These are phyloP conservation scores for Botrytis cinerea DNA, from an alignment of 2,329 filamentous ascomycete species.

Conservation along the genomic window DNA sequence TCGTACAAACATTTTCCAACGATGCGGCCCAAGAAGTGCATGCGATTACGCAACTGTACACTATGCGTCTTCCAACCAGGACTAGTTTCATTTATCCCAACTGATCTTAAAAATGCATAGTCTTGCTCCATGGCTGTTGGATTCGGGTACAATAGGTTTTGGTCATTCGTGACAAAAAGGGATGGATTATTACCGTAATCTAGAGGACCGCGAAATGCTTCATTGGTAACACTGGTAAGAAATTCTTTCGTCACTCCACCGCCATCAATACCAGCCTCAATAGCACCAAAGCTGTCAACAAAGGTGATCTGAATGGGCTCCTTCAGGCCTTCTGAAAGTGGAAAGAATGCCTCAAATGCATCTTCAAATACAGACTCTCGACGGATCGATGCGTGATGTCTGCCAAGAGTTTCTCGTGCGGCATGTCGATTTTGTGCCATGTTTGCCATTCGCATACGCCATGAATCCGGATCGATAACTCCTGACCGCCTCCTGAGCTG, in stretches of 20 bases:
- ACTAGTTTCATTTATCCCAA: constrained; percentile 54
- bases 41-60: constrained; percentile 66
- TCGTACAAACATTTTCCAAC: constrained; percentile 98
- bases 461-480: constrained; percentile 69
- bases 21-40: constrained; percentile 89
- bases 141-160: constrained; percentile 87
- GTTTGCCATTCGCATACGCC: constrained; percentile 60
- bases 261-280: constrained; percentile 93
- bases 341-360: constrained; percentile 80
- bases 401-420: constrained; percentile 48
- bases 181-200: constrained; percentile 50
- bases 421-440: constrained; percentile 28
- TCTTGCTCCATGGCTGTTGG: constrained; percentile 73
- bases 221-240: constrained; percentile 80
- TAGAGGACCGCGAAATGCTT: constrained; percentile 65
- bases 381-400: constrained; percentile 77
- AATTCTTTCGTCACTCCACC: constrained; percentile 98
- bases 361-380: constrained; percentile 81
- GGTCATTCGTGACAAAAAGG: constrained; percentile 81
- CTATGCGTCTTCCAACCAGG: constrained; percentile 59
- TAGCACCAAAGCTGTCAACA: constrained; percentile 82
- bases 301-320: constrained; percentile 97
- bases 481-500: constrained; percentile 74
- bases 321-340: constrained; percentile 79
- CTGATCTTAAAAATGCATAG: constrained; percentile 56